Evolutionary conservation across 495 filamentous ascomycete species (phyloP), one percentile per base, ranked within the genome.

Genomic region (Aspergillus ellipticus): DNA sequence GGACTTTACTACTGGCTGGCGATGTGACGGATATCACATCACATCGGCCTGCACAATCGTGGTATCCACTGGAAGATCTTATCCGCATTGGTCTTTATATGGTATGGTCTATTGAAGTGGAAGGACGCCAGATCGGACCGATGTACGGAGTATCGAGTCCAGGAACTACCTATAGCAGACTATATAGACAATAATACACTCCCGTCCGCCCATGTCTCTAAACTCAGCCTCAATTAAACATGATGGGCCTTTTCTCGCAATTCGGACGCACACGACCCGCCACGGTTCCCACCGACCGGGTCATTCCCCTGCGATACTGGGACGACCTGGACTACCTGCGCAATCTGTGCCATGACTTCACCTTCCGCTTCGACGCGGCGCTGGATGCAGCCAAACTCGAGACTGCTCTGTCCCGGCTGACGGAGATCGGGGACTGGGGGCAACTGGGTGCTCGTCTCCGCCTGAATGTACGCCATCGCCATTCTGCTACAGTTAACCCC

Each of bases 291-390:
- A 56, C 58, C 16, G 58, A 60, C 31, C 20, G 20, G 8, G 49
- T 61, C 11, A 33, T 57, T 19, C 50, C 54, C 6, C 17, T 54
- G 15, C 16, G 45, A 24, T 45, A 45, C 33, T 57, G 54, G 49
- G 58, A 61, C 50, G 51, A 57, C 24, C 21, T 50, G 41, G 11
- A 53, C 8, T 54, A 57, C 29, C 54, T 51, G 68, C 37, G 39
- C 21, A 21, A 21, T 13, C 17, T 50, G 3, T 55, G 53, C 29
- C 8, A 33, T 20, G 42, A 53, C 21, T 39, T 66, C 24, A 57
- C 60, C 11, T 51, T 78, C 26, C 67, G 66, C 2, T 79, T 82
- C 31, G 72, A 82, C 54, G 74, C 79, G 24, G 71, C 80, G 20
- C 63, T 82, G 0, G 76, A 79, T 51, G 58, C 71, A 1, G 59